Percentiles rank a stretch among this genome's conserved stretches.
Evolutionary conservation across 192 early-diverging fungal species (phyloP).

Genomic region (Backusella morwellensis): DNA sequence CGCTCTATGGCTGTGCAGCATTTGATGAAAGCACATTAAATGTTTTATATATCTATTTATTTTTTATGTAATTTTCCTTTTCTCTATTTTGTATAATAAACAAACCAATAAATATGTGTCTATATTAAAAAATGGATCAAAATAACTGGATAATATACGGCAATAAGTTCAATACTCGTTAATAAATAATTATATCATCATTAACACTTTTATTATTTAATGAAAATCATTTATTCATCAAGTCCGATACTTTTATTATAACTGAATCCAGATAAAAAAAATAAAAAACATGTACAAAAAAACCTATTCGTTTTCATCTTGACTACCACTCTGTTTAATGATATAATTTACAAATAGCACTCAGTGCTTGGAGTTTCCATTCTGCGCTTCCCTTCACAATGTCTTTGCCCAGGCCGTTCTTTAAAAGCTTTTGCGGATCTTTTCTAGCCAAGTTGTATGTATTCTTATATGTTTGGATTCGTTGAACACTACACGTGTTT

Average conservation of each 20-base stretch:
- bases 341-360: conserved; percentile 13
- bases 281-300: no score
- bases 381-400: not conserved
- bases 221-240: no score
- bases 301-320: not conserved
- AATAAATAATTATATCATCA: no score
- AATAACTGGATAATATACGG: no score
- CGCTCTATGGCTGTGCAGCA: conserved; percentile 39
- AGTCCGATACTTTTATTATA: not conserved
- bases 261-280: no score
- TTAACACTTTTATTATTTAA: no score
- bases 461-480: conserved; percentile 8
- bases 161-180: no score
- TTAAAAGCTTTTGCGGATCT: not conserved
- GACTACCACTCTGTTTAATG: not conserved
- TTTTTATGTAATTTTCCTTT: not conserved
- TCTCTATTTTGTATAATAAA: not conserved
- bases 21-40: conserved; percentile 10
- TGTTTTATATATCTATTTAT: not conserved
- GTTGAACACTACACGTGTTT: not conserved
- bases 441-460: conserved; percentile 8
- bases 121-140: not conserved
- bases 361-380: conserved; percentile 16
- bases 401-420: conserved; percentile 11
- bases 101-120: not conserved